Percentiles rank a stretch among this genome's conserved stretches.
Evolutionary conservation across 345 rosid genomes (phyloP).

Genomic region (Lepidium aucheri): DNA sequence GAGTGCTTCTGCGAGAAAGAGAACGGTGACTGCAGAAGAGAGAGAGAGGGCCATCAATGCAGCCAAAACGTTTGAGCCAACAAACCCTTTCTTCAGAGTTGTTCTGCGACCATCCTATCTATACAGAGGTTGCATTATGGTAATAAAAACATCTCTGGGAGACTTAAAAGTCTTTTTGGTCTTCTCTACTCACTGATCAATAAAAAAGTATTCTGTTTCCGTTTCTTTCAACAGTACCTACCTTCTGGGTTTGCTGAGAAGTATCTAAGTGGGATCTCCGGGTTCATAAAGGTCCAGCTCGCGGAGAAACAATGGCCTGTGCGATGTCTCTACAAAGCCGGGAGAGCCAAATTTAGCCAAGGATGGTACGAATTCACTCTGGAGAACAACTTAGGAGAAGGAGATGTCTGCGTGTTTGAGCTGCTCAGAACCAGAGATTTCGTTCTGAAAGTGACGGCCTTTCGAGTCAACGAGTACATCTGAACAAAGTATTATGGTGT

Average conservation of each 20-base stretch:
- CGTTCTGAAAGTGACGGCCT: constrained; percentile 73
- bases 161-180: neutral
- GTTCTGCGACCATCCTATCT: constrained; percentile 78
- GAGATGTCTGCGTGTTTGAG: constrained; percentile 82
- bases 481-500: constrained; percentile 18
- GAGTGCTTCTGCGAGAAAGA: constrained; percentile 73
- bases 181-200: neutral
- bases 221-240: constrained; percentile 46
- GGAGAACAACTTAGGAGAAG: constrained; percentile 82
- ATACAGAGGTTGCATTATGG: constrained; percentile 81
- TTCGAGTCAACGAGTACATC: constrained; percentile 42
- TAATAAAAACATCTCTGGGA: constrained; percentile 23
- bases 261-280: constrained; percentile 69
- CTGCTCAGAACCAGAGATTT: constrained; percentile 60
- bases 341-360: constrained; percentile 76
- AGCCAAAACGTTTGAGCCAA: constrained; percentile 73
- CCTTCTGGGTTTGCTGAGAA: constrained; percentile 88
- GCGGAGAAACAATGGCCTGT: constrained; percentile 84
- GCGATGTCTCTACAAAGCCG: constrained; percentile 80
- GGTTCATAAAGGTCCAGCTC: constrained; percentile 71
- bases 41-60: constrained; percentile 68
- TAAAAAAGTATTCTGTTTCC: neutral
- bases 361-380: constrained; percentile 91
- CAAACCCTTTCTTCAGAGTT: constrained; percentile 77
- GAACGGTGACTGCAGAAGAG: constrained; percentile 75